These are phyloP conservation scores for Fusarium phyllophilum DNA, from an alignment of 2,329 filamentous ascomycete species.

Conservation along the genomic window DNA sequence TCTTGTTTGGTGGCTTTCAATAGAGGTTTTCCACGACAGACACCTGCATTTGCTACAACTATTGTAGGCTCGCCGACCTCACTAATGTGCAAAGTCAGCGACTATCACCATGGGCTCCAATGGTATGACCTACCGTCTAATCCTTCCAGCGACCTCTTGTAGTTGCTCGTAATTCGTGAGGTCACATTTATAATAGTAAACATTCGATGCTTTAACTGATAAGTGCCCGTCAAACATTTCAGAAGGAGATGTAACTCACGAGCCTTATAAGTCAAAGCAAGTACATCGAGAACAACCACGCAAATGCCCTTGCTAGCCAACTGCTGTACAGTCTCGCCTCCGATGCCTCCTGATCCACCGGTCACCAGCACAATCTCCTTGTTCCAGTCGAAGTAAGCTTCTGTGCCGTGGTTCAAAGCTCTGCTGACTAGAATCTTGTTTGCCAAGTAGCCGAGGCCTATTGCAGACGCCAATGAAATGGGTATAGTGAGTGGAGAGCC, in stretches of 20 bases:
- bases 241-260: not conserved
- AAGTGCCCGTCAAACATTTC: accelerated
- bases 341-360: not conserved
- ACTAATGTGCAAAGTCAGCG: accelerated
- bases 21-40: not conserved
- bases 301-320: not conserved
- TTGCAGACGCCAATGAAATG: not conserved
- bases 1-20: not conserved
- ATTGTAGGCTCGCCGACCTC: not conserved
- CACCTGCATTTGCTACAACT: not conserved
- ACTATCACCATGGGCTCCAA: accelerated
- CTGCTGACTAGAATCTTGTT: not conserved
- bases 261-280: not conserved
- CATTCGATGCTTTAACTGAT: accelerated
- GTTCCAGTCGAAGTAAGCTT: not conserved
- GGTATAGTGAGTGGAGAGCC: not conserved
- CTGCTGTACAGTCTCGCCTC: not conserved
- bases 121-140: accelerated
- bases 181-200: not conserved
- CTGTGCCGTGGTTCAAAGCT: not conserved
- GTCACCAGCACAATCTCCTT: not conserved
- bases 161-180: not conserved
- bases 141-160: not conserved
- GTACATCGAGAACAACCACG: not conserved
- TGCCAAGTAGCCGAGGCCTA: not conserved